phyloP scores from a whole-genome alignment of 805 yeast genomes.

The Ascoidea tarda region DNA sequence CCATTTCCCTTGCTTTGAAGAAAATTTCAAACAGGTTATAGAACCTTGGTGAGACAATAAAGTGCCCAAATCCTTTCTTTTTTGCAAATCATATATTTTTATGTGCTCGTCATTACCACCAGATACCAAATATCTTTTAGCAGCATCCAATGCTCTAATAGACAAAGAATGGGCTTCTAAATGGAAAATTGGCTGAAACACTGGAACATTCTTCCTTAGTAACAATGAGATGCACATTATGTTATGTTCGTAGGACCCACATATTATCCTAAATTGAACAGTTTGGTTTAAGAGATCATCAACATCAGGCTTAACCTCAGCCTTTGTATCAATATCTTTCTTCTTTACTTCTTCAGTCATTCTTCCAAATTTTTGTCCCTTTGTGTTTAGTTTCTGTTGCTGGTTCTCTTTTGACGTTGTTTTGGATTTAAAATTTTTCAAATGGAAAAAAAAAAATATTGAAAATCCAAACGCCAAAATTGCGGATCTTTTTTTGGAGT shows the following conservation, averaged over 20 bases:
- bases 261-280: constrained; percentile 59
- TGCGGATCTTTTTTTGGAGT: too few species aligned
- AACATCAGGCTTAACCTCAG: too few species aligned
- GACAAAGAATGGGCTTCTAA: constrained; percentile 90
- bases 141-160: constrained; percentile 71
- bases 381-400: too few species aligned
- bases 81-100: constrained; percentile 84
- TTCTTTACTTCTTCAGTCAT: too few species aligned
- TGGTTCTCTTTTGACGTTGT: too few species aligned
- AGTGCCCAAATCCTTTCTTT: constrained; percentile 87
- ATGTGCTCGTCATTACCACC: constrained; percentile 96
- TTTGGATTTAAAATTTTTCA: too few species aligned
- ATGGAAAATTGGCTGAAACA: constrained; percentile 89
- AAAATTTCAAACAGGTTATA: constrained; percentile 63
- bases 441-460: too few species aligned
- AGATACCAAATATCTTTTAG: constrained; percentile 75
- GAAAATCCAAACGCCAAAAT: too few species aligned
- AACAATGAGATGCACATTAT: constrained; percentile 69
- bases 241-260: constrained; percentile 94
- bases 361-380: too few species aligned
- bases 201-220: constrained; percentile 38
- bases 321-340: too few species aligned
- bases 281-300: not conserved
- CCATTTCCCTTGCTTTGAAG: constrained; percentile 63
- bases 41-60: constrained; percentile 83